Evolutionary conservation across 257 asterid species (phyloP).

Genomic region (Ajuga chamaepitys): DNA sequence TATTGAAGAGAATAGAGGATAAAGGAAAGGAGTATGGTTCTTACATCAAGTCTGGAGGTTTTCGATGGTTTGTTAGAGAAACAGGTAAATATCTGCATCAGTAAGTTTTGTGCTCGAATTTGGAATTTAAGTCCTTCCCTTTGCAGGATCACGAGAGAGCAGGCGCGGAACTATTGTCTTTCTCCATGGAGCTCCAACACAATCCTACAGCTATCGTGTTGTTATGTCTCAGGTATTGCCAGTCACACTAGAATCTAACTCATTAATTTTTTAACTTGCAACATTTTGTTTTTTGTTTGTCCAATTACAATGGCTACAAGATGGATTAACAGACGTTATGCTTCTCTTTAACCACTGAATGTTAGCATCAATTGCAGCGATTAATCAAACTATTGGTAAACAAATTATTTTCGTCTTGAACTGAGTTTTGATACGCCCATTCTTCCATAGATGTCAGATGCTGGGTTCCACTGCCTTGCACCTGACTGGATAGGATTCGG

Average conservation of each 20-base stretch:
- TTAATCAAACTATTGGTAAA: not conserved
- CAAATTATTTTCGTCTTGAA: not conserved
- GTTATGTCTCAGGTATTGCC: conserved; percentile 86
- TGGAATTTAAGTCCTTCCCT: conserved; percentile 7
- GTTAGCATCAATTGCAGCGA: not conserved
- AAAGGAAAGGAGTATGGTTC: conserved; percentile 81
- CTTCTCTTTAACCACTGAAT: not conserved
- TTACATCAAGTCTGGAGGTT: conserved; percentile 66
- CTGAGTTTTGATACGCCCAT: conserved; percentile 13
- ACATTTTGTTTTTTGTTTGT: no score
- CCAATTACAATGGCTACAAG: not conserved
- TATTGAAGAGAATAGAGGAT: conserved; percentile 69
- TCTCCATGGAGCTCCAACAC: conserved; percentile 99
- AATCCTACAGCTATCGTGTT: conserved; percentile 87
- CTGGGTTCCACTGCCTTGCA: conserved; percentile 89
- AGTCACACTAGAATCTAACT: conserved; percentile 10
- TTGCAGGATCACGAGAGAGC: conserved; percentile 68
- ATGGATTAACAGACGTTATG: not conserved
- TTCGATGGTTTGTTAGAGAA: conserved; percentile 96
- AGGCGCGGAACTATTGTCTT: conserved; percentile 77
- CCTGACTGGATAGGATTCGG: conserved; percentile 99
- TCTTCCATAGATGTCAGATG: conserved; percentile 60
- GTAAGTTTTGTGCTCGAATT: not conserved
- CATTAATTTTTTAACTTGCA: not conserved
- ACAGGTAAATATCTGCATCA: conserved; percentile 44